A percentile compares a stretch with the other conserved stretches of the same genome.
Conservation (phyloP, 2,329 filamentous ascomycete genomes). For the Exophiala spinifera region DNA sequence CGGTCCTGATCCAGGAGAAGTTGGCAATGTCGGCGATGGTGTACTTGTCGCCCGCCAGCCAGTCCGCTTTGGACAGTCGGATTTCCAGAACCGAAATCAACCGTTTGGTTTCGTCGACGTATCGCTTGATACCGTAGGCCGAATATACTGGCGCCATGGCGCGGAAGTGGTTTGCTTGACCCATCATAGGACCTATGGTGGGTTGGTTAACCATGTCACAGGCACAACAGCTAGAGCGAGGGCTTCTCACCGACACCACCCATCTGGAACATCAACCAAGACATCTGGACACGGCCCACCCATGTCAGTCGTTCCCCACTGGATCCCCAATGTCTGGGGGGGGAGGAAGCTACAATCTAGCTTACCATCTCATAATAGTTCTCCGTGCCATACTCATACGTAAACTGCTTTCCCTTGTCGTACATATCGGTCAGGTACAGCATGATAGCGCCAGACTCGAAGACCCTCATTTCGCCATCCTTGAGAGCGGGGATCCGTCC, state of each 20-base stretch:
- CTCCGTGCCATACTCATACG: slow-evolving; percentile 41
- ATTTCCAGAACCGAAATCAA: slow-evolving; percentile 47
- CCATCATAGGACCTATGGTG: slow-evolving; percentile 23
- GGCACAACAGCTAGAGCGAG: too few relatives aligned
- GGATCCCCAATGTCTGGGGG: too few relatives aligned
- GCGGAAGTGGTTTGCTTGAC: slow-evolving; percentile 49
- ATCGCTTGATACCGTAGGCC: slow-evolving; percentile 47
- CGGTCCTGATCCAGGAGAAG: slow-evolving; percentile 42
- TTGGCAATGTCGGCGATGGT: slow-evolving; percentile 49
- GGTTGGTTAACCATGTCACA: too few relatives aligned
- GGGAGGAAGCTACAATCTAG: too few relatives aligned
- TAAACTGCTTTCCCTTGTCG: slow-evolving; percentile 42
- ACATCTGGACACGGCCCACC: slow-evolving; percentile 9
- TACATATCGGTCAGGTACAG: slow-evolving; percentile 46
- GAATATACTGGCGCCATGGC: slow-evolving; percentile 44
- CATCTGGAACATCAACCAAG: slow-evolving; percentile 49
- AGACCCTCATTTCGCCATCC: slow-evolving; percentile 41
- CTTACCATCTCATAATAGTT: slow-evolving; percentile 44
- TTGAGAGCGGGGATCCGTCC: slow-evolving; percentile 48
- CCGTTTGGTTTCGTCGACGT: slow-evolving; percentile 48
- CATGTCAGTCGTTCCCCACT: too few relatives aligned
- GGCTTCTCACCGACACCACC: slow-evolving; percentile 41
- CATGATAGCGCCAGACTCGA: slow-evolving; percentile 48
- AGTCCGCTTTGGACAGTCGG: slow-evolving; percentile 41
- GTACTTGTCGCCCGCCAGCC: slow-evolving; percentile 46